Base-by-base conservation (phyloP, 371 early-diverging fungal genomes). In the Sporodiniella umbellata region DNA sequence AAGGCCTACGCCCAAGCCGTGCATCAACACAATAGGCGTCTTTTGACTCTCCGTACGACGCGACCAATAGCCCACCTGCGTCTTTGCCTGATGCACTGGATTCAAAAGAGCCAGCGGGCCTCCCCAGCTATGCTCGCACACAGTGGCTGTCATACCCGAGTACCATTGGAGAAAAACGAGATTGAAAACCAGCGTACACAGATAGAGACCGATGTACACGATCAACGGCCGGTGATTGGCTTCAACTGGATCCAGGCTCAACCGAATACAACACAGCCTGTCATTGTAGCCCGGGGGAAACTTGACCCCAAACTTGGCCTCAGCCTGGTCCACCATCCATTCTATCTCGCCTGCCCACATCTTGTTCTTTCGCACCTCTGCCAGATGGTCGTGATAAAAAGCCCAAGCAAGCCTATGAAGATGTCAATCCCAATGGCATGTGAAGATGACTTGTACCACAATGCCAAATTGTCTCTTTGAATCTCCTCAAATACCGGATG, bases 1-100 rank as follows among this genome's bases (percentile, higher is more conserved):
- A 4, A 83, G 56, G 2, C 88, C 86, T 25, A 72, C 68, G 3
- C 83, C 85, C 33, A 88, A 79, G 14, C 89, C 88, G 55, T 86
- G 86, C 22, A 86, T 70, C 51, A 86, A 86, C 1, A 85, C 78
- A 14, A 88, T 52, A 0, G 88, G 87, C 5, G 70, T 60, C 26
- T 39, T 64, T 48, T 33, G 57, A 42, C 21, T 49, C 43, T 25
- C 26, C 8, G 22, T n/a, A 44, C 11, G 10, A 3, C 58, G 50
- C 42, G 68, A 70, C 64, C 63, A 76, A 33, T 70, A 76, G 6
- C 46, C 47, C 21, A 60, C 26, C 3, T 40, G 51, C 8, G 17
- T 40, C 31, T 42, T 15, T 45, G 18, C 11, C 25, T 21, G 25
- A 1, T 22, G 23, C 12, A 8, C 8, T 39, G 8, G 2, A 23